phyloP scores from a whole-genome alignment of 257 asterid genomes.

The Gentiana straminea region DNA sequence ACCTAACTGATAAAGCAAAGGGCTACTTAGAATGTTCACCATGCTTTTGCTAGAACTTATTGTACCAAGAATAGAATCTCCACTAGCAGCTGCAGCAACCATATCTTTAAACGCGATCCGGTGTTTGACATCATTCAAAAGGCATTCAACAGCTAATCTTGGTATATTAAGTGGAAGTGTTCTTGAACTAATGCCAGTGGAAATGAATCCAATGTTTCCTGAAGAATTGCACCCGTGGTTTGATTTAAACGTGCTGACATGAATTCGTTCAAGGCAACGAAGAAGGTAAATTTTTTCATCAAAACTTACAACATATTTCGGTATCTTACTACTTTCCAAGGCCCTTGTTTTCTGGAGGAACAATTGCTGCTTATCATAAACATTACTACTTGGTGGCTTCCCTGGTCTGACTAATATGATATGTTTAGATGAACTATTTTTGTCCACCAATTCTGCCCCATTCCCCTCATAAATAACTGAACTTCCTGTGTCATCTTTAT shows the following conservation, averaged over 20 bases:
- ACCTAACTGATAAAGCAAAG: conserved; percentile 42
- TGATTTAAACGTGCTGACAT: conserved; percentile 32
- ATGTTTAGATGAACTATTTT: conserved; percentile 17
- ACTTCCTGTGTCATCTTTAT: conserved; percentile 29
- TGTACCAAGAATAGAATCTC: conserved; percentile 30
- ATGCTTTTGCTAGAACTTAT: conserved; percentile 53
- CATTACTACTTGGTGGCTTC: conserved; percentile 7
- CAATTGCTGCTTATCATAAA: conserved; percentile 25
- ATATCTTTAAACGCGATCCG: conserved; percentile 4
- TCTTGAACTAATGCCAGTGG: conserved; percentile 22
- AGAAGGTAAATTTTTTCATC: conserved; percentile 53
- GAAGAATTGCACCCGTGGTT: conserved; percentile 27
- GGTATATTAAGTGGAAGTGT: conserved; percentile 25
- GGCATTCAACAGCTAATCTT: conserved; percentile 25
- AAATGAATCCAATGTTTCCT: conserved; percentile 25
- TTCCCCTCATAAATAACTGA: conserved; percentile 18
- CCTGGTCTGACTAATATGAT: conserved; percentile 19
- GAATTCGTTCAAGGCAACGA: conserved; percentile 62
- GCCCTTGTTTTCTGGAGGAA: conserved; percentile 26
- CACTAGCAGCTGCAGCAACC: conserved; percentile 13
- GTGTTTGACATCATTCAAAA: conserved; percentile 6
- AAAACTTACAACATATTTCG: conserved; percentile 47
- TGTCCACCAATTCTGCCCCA: conserved; percentile 22
- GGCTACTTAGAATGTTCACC: conserved; percentile 69
- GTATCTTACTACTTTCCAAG: conserved; percentile 31